phyloP scores from a whole-genome alignment of 768 basidiomycete genomes.

The Rubroboletus satanas region DNA sequence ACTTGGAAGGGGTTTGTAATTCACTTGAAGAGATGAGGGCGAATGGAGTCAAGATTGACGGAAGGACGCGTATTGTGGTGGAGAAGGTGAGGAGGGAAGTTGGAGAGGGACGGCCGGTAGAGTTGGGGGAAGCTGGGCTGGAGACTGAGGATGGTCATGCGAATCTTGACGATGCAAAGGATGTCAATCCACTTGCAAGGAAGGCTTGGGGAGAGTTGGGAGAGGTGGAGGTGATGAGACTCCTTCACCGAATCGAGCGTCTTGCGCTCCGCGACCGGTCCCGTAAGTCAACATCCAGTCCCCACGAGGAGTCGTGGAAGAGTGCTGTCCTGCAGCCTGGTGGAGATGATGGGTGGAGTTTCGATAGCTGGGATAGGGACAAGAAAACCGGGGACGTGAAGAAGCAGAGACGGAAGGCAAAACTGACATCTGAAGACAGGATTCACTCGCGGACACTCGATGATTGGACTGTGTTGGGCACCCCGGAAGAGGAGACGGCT shows the following conservation, averaged over 20 bases:
- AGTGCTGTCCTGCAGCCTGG: conserved; percentile 25
- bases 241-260: conserved; percentile 51
- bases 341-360: conserved; percentile 43
- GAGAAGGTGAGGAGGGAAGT: conserved; percentile 64
- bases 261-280: conserved; percentile 29
- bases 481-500: background rate
- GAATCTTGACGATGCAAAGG: background rate
- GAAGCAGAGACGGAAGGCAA: background rate
- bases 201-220: conserved; percentile 41
- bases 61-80: conserved; percentile 55
- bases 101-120: conserved; percentile 49
- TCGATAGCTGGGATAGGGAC: conserved; percentile 42
- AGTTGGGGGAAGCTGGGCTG: conserved; percentile 26
- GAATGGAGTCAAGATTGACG: conserved; percentile 70
- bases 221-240: conserved; percentile 47
- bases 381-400: background rate
- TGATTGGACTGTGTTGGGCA: conserved; percentile 1
- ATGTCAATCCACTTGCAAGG: conserved; percentile 36
- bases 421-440: background rate
- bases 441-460: background rate
- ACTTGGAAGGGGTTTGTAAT: conserved; percentile 68
- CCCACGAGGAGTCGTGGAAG: conserved; percentile 43
- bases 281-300: conserved; percentile 9
- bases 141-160: background rate
- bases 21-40: conserved; percentile 78